phyloP scores from a whole-genome alignment of 2,329 filamentous ascomycete species.

The Calonectria pseudoreteaudii region DNA sequence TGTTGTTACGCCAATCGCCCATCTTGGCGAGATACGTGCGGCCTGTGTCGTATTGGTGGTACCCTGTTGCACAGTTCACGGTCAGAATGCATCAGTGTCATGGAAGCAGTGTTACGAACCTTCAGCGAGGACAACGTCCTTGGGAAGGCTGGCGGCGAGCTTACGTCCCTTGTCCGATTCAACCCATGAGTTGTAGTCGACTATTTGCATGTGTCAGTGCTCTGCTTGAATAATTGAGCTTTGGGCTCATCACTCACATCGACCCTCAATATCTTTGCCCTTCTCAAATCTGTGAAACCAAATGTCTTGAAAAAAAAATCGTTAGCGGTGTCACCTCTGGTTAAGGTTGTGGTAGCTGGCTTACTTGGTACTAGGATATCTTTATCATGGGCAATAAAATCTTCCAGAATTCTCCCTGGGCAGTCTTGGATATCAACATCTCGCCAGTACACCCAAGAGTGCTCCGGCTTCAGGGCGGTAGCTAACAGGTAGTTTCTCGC shows the following conservation, averaged over 20 bases:
- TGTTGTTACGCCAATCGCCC: conserved; percentile 93
- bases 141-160: conserved; percentile 78
- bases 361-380: conserved; percentile 95
- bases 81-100: neutral
- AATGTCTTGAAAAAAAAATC: conserved; percentile 71
- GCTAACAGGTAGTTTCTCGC: conserved; percentile 93
- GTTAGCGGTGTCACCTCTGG: conserved; percentile 38
- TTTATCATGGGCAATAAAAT: conserved; percentile 93
- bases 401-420: conserved; percentile 87
- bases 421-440: conserved; percentile 97
- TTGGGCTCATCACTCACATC: conserved; percentile 73
- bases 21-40: conserved; percentile 90
- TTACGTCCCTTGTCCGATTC: conserved; percentile 88
- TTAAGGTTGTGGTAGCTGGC: conserved; percentile 44
- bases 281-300: conserved; percentile 95
- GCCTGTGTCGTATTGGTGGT: conserved; percentile 92
- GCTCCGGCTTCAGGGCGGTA: conserved; percentile 87
- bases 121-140: conserved; percentile 88
- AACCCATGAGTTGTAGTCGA: conserved; percentile 99
- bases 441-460: conserved; percentile 99
- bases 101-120: conserved; percentile 60
- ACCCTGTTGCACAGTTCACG: conserved; percentile 67
- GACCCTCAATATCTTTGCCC: conserved; percentile 88
- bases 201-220: conserved; percentile 56
- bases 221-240: neutral